A percentile compares a stretch with the other conserved stretches of the same genome.
phyloP scores from a whole-genome alignment of 2,329 filamentous ascomycete genomes.

The Neonectria hederae region DNA sequence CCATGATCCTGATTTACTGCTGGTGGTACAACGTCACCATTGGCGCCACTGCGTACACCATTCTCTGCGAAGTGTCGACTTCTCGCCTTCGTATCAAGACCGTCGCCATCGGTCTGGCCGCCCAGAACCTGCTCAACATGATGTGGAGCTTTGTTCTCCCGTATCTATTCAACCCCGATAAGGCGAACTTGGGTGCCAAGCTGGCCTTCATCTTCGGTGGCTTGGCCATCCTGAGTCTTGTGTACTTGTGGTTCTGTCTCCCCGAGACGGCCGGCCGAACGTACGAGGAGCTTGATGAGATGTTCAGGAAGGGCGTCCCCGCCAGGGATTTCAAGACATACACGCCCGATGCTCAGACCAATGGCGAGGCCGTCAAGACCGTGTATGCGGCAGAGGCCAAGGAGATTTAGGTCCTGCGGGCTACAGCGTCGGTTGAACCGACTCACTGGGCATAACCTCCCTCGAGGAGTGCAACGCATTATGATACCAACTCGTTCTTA shows the following conservation, averaged over 20 bases:
- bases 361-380: slow-evolving; percentile 29
- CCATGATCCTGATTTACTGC: slow-evolving; percentile 51
- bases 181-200: slow-evolving; percentile 29
- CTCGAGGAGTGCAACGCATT: not conserved
- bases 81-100: slow-evolving; percentile 52
- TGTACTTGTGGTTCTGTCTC: slow-evolving; percentile 29
- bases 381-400: slow-evolving; percentile 31
- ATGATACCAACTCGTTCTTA: slow-evolving; percentile 21
- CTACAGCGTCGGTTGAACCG: slow-evolving; percentile 1
- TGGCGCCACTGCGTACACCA: slow-evolving; percentile 50
- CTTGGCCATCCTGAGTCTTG: slow-evolving; percentile 18
- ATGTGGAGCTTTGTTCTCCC: slow-evolving; percentile 30
- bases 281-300: slow-evolving; percentile 32
- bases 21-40: slow-evolving; percentile 53
- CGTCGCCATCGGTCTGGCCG: slow-evolving; percentile 35
- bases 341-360: slow-evolving; percentile 26
- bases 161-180: slow-evolving; percentile 31
- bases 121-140: slow-evolving; percentile 26
- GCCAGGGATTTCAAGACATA: slow-evolving; percentile 24
- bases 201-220: slow-evolving; percentile 31
- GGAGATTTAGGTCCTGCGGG: slow-evolving; percentile 3
- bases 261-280: slow-evolving; percentile 32
- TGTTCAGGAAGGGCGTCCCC: slow-evolving; percentile 25
- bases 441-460: not conserved
- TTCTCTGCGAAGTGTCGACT: slow-evolving; percentile 51